phyloP scores from a whole-genome alignment of 148 eudicot genomes.

The Agrostemma githago region DNA sequence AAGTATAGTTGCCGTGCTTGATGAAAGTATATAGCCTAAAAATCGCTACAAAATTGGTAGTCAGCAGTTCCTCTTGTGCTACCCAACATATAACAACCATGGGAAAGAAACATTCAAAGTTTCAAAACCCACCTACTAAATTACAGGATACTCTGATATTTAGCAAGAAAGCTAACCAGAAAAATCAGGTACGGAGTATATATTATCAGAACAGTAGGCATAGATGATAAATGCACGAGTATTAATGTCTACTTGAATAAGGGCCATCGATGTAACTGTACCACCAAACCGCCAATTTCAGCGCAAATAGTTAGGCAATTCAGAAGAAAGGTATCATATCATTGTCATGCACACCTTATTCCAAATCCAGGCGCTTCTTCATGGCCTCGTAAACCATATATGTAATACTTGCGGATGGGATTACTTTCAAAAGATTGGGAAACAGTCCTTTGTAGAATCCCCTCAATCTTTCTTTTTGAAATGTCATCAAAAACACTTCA shows the following conservation, averaged over 20 bases:
- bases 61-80: constrained; percentile 19
- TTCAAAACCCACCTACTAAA: neutral
- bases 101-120: constrained; percentile 3
- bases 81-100: constrained; percentile 28
- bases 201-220: constrained; percentile 17
- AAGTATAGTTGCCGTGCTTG: constrained; percentile 18
- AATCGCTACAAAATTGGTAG: constrained; percentile 29
- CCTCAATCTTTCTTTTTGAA: constrained; percentile 53
- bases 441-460: constrained; percentile 97
- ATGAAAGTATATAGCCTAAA: constrained; percentile 22
- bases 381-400: constrained; percentile 81
- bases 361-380: constrained; percentile 83
- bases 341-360: constrained; percentile 20
- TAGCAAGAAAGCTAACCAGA: constrained; percentile 19
- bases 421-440: constrained; percentile 90
- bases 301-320: constrained; percentile 20
- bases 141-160: constrained; percentile 8
- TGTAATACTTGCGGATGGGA: constrained; percentile 92
- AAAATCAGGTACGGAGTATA: constrained; percentile 16
- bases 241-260: constrained; percentile 24
- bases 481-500: constrained; percentile 64
- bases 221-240: neutral
- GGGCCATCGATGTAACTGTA: constrained; percentile 25
- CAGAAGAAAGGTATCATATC: constrained; percentile 5
- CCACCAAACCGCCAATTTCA: constrained; percentile 15